Evolutionary conservation across 2,329 filamentous ascomycete species (phyloP).

Genomic region (Talaromyces amestolkiae): DNA sequence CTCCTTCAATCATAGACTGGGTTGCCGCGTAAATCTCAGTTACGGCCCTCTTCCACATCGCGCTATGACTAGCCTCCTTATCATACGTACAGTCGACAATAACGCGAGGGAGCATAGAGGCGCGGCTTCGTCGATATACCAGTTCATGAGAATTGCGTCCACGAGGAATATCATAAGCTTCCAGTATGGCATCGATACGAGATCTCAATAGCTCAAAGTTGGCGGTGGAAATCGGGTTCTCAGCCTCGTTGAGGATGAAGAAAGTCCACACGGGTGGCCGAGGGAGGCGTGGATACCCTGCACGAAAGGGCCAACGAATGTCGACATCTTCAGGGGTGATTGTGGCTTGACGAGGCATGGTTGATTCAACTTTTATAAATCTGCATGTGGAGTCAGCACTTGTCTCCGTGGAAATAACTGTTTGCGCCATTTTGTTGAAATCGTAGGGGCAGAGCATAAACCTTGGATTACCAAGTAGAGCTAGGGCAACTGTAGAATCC

Average conservation of each 20-base stretch:
- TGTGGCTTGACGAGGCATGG: not conserved
- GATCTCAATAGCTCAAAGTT: not conserved
- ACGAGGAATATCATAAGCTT: not conserved
- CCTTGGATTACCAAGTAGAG: not conserved
- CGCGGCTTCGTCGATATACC: not conserved
- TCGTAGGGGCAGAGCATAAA: not conserved
- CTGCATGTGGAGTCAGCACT: not conserved
- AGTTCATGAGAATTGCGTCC: not conserved
- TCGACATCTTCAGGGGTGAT: constrained; percentile 9
- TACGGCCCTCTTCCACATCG: constrained; percentile 3
- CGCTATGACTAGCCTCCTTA: constrained; percentile 1
- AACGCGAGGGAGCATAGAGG: not conserved
- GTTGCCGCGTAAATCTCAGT: constrained; percentile 5
- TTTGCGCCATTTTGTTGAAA: not conserved
- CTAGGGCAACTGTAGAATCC: not conserved
- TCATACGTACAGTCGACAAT: constrained; percentile 4
- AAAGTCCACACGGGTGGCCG: not conserved
- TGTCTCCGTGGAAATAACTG: not conserved
- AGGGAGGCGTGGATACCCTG: constrained; percentile 16
- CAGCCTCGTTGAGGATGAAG: not conserved
- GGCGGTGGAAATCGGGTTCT: not conserved
- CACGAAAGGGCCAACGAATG: constrained; percentile 12
- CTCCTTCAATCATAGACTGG: not conserved
- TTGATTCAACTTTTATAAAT: not conserved
- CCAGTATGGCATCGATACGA: not conserved